These are phyloP conservation scores for Anisodus tanguticus DNA, from an alignment of 257 asterid genomes.

Conservation along the genomic window DNA sequence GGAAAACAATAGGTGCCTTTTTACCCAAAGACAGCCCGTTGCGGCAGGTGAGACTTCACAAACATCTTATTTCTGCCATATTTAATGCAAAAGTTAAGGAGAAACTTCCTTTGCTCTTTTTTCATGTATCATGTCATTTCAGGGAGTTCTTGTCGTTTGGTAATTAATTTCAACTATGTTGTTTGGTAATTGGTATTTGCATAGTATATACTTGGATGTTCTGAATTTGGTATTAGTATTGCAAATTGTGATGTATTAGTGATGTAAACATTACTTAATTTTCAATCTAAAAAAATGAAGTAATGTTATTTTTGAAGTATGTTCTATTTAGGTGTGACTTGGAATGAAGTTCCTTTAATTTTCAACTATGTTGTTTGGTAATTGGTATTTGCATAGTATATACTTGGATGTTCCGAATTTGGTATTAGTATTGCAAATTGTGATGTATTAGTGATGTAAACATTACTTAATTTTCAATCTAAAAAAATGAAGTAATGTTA, in stretches of 20 bases:
- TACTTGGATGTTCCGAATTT: neutral
- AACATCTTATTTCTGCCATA: conserved; percentile 28
- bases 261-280: no score
- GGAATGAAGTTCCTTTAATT: neutral
- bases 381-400: neutral
- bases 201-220: conserved; percentile 6
- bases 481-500: neutral
- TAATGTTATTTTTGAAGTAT: neutral
- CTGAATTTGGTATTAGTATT: neutral
- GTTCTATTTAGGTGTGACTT: neutral
- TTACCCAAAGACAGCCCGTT: conserved; percentile 83
- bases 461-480: no score
- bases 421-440: neutral
- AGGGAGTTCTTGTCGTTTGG: neutral
- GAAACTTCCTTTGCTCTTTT: neutral
- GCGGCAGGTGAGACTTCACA: conserved; percentile 65
- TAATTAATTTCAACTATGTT: conserved; percentile 11
- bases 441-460: neutral
- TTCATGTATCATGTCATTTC: neutral
- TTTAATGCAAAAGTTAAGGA: neutral
- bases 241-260: neutral
- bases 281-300: neutral
- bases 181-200: neutral
- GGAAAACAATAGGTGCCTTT: conserved; percentile 80
- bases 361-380: neutral